Evolutionary conservation across 352 stramenopile species (phyloP), one percentile per base, ranked within the genome.

Genomic region (Globisporangium irregulare): DNA sequence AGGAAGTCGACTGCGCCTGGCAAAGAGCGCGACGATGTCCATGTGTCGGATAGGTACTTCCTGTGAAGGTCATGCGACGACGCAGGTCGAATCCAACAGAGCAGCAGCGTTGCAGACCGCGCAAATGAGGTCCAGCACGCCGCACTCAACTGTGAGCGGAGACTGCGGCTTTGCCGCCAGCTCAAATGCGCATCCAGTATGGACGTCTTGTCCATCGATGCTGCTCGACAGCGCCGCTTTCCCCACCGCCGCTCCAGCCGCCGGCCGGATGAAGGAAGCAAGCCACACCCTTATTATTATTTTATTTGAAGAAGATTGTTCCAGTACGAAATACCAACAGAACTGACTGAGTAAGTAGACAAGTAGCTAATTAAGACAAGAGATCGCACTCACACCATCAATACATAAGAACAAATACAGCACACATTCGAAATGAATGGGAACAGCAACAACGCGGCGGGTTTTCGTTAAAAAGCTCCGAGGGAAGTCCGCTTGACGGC

Each of bases 391-490:
- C 55, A 61, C 4, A 29, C 24, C 24, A 43, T 32, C n/a, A 68
- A 57, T 63, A n/a, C 15, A 65, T 68, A 48, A 18, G 7, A 24
- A 25, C 27, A 60, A 61, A 48, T 29, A 27, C n/a, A 27, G 48
- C 48, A 27, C 15, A 24, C 41, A 57, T 24, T 36, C 10, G 24
- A 24, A 24, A 62, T 5, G 24, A 46, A 32, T 32, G 29, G 48
- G 41, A 66, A 61, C 22, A 59, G 7, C 20, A 29, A 67, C 12
- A 24, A 36, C 2, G 59, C 68, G 43, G 50, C 62, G 56, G 69
- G 29, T 63, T 60, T 56, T 54, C n/a, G 27, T 38, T 25, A 64
- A 84, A 79, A 80, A 84, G 77, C 76, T 84, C 79, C 66, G 66
- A 69, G 69, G 68, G 68, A 81, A 84, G 74, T 69, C 65, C 64